These are phyloP conservation scores for Schizophyllum commune DNA, from an alignment of 1,284 basidiomycete species.

Conservation along the genomic window DNA sequence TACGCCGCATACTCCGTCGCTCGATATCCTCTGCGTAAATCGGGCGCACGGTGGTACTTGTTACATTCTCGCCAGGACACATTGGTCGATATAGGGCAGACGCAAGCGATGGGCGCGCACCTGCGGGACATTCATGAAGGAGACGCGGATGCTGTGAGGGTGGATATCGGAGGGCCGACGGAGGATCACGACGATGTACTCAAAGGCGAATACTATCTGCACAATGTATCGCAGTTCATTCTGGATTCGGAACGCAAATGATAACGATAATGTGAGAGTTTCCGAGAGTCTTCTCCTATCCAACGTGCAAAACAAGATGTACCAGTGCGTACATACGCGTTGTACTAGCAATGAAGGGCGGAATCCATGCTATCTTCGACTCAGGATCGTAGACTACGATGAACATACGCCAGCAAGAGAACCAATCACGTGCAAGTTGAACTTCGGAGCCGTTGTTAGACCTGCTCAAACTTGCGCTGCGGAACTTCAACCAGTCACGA, in stretches of 20 bases:
- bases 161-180: constrained; percentile 36
- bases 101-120: constrained; percentile 46
- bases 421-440: no score
- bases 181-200: constrained; percentile 55
- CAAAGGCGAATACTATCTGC: constrained; percentile 8
- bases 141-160: constrained; percentile 23
- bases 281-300: no score
- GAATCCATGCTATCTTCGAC: no score
- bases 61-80: constrained; percentile 68
- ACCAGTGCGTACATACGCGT: no score
- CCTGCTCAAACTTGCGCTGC: no score
- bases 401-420: no score
- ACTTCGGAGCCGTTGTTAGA: no score
- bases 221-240: constrained; percentile 27
- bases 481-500: no score
- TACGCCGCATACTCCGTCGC: constrained; percentile 25
- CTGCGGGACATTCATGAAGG: constrained; percentile 32
- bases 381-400: no score
- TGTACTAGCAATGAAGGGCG: no score
- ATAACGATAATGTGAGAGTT: no score
- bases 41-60: constrained; percentile 53
- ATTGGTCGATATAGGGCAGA: constrained; percentile 58
- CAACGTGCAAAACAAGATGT: no score
- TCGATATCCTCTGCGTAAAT: constrained; percentile 3
- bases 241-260: background rate